Evolutionary conservation across 192 early-diverging fungal genomes (phyloP).

Genomic region (Piromyces finnis): DNA sequence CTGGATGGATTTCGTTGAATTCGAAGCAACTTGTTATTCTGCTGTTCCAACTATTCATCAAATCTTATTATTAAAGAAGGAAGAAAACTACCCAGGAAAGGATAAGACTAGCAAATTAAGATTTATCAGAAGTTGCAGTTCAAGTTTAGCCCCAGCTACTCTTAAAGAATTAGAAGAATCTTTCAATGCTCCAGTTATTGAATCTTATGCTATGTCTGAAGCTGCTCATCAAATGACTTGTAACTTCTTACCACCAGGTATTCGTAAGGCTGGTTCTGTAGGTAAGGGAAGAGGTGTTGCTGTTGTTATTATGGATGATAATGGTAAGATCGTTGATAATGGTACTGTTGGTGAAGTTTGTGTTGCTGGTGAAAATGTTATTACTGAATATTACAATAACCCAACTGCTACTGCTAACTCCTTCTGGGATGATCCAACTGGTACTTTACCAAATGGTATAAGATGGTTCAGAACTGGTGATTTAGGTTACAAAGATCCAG

Average conservation of each 20-base stretch:
- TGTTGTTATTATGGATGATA: constrained; percentile 42
- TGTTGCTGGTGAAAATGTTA: constrained; percentile 66
- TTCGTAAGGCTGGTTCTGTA: constrained; percentile 61
- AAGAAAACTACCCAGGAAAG: constrained; percentile 2
- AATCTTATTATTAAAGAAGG: constrained; percentile 40
- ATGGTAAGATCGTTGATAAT: constrained; percentile 18
- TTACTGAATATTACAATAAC: constrained; percentile 54
- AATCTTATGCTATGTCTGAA: constrained; percentile 58
- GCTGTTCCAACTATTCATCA: constrained; percentile 74
- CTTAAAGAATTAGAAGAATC: constrained; percentile 41
- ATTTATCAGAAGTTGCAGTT: constrained; percentile 67
- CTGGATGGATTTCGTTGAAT: constrained; percentile 50
- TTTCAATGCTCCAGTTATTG: constrained; percentile 53
- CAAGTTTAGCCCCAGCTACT: constrained; percentile 49
- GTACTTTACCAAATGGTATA: neutral
- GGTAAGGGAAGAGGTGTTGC: constrained; percentile 58
- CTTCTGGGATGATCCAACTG: constrained; percentile 16
- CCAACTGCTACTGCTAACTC: constrained; percentile 35
- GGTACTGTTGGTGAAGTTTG: constrained; percentile 58
- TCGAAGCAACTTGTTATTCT: constrained; percentile 16
- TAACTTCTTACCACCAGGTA: constrained; percentile 47
- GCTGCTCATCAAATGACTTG: constrained; percentile 78
- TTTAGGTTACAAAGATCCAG: constrained; percentile 57
- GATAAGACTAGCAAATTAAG: constrained; percentile 23
- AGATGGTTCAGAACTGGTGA: constrained; percentile 68